Evolutionary conservation across 371 early-diverging fungal genomes (phyloP).

Genomic region (Basidiobolus heterosporus): DNA sequence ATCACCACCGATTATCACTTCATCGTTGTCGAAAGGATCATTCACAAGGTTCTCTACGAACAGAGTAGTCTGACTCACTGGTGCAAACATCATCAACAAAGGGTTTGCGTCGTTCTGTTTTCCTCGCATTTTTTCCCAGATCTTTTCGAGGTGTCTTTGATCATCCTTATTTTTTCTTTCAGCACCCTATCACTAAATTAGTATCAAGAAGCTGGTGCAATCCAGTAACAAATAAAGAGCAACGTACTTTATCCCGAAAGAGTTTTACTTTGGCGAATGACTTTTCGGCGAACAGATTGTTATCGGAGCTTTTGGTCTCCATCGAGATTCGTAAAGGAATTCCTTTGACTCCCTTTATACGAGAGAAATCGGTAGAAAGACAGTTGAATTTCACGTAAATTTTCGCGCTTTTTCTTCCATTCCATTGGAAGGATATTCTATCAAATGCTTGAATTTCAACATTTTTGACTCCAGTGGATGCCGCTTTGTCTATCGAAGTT

Average conservation of each 20-base stretch:
- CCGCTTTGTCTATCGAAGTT: conserved; percentile 15
- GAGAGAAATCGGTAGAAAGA: conserved; percentile 65
- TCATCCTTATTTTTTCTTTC: conserved; percentile 52
- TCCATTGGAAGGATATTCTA: conserved; percentile 56
- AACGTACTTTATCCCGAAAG: conserved; percentile 39
- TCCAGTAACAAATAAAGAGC: too few relatives aligned
- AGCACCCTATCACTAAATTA: conserved; percentile 21
- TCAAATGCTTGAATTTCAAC: conserved; percentile 45
- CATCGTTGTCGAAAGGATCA: conserved; percentile 13
- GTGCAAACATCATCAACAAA: conserved; percentile 11
- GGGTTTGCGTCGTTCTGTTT: conserved; percentile 13
- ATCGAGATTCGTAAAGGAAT: conserved; percentile 53
- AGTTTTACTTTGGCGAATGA: conserved; percentile 50
- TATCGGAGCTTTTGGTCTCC: conserved; percentile 15
- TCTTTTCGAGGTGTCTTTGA: conserved; percentile 36
- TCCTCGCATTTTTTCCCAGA: conserved; percentile 33
- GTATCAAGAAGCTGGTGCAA: too few relatives aligned
- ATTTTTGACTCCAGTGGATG: conserved; percentile 26
- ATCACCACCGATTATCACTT: conserved; percentile 5
- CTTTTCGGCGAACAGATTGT: conserved; percentile 18
- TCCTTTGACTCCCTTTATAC: conserved; percentile 73
- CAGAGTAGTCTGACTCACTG: conserved; percentile 12
- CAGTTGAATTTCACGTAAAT: conserved; percentile 58
- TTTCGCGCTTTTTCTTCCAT: conserved; percentile 46
- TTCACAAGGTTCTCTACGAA: conserved; percentile 15